Conservation (phyloP, 176 grass and related monocot species). For the Zoysia pacifica region DNA sequence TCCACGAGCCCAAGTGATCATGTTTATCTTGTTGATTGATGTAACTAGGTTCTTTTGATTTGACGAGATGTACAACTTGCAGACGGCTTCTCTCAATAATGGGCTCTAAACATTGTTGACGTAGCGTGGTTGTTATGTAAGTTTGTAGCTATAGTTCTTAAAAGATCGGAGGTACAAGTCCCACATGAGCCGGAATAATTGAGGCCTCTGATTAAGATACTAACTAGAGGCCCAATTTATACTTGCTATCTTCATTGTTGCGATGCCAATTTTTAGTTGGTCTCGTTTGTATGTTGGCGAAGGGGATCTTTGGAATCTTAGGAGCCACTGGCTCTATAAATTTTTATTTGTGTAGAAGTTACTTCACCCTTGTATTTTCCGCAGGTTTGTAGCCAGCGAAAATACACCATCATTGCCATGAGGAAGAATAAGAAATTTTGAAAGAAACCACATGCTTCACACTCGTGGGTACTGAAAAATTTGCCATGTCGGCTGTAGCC, state of each 20-base stretch:
- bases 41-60: background rate
- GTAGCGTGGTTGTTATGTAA: background rate
- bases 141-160: background rate
- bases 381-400: background rate
- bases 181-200: slow-evolving; percentile 8
- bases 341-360: background rate
- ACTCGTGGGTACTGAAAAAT: background rate
- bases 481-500: too few relatives aligned
- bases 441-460: background rate
- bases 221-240: background rate
- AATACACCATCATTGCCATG: background rate
- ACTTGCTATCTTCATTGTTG: background rate
- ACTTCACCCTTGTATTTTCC: slow-evolving; percentile 1
- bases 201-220: background rate
- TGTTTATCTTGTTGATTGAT: slow-evolving; percentile 6
- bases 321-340: background rate
- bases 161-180: slow-evolving; percentile 21
- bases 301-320: background rate
- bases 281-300: background rate
- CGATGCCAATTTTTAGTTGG: background rate
- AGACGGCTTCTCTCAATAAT: slow-evolving; percentile 26
- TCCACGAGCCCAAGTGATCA: background rate
- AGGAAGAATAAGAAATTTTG: background rate
- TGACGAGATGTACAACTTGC: slow-evolving; percentile 15
- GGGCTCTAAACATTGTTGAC: slow-evolving; percentile 23